A percentile compares a stretch with the other conserved stretches of the same genome.
These are phyloP conservation scores for Leccinum imitatum DNA, from an alignment of 768 basidiomycete species.

Conservation along the genomic window DNA sequence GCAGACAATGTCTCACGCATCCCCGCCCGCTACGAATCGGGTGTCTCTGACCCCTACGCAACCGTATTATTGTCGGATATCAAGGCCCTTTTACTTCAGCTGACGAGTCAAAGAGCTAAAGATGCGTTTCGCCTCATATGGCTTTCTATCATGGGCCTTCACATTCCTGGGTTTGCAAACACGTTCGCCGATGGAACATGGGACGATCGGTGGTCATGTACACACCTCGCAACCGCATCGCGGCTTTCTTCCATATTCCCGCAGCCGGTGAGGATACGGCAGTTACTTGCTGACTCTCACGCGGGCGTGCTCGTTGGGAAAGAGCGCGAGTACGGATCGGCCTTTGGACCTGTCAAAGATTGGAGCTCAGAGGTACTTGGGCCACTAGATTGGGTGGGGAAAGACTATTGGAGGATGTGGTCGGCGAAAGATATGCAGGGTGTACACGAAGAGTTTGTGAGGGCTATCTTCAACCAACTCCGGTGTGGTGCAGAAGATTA, in stretches of 20 bases:
- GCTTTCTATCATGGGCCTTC: constrained; percentile 69
- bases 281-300: constrained; percentile 54
- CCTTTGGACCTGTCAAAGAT: constrained; percentile 66
- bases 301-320: constrained; percentile 68
- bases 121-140: constrained; percentile 63
- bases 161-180: constrained; percentile 62
- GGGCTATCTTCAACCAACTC: constrained; percentile 59
- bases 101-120: constrained; percentile 47
- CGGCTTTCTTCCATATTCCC: constrained; percentile 58
- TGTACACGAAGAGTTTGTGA: constrained; percentile 50
- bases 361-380: constrained; percentile 59
- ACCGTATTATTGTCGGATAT: constrained; percentile 75
- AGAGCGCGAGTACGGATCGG: constrained; percentile 57
- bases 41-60: constrained; percentile 65
- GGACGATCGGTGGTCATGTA: constrained; percentile 70
- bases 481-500: constrained; percentile 47
- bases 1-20: constrained; percentile 44
- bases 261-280: constrained; percentile 26
- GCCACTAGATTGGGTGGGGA: constrained; percentile 50
- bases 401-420: constrained; percentile 43
- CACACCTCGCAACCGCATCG: constrained; percentile 43
- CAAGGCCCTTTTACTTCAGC: constrained; percentile 50
- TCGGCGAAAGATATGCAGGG: constrained; percentile 46
- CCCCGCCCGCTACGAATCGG: constrained; percentile 55
- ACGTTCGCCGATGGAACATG: constrained; percentile 43